Evolutionary conservation across 345 rosid species (phyloP).

Genomic region (Populus alba): DNA sequence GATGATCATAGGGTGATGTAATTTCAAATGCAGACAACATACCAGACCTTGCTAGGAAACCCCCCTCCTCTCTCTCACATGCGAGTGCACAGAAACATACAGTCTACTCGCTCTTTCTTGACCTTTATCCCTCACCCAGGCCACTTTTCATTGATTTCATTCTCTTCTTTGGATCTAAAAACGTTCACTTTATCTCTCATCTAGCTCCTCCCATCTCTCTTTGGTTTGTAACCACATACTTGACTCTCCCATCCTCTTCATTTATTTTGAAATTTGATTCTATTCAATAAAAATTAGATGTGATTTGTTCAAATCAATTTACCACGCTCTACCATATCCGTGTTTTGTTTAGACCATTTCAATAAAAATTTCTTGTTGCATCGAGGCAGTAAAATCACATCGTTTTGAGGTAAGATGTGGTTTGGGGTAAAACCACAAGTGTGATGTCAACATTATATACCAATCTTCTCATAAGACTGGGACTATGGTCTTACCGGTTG

Average conservation of each 20-base stretch:
- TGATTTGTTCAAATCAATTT: background rate
- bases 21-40: no score
- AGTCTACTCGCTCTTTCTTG: background rate
- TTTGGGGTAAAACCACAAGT: background rate
- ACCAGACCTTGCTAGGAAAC: no score
- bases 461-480: background rate
- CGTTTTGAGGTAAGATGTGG: background rate
- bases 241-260: background rate
- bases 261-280: background rate
- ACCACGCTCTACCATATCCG: background rate
- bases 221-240: background rate
- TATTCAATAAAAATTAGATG: background rate
- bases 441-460: background rate
- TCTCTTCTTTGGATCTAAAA: background rate
- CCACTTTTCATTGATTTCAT: background rate
- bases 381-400: background rate
- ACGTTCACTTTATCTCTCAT: background rate
- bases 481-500: slow-evolving; percentile 59
- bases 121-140: background rate
- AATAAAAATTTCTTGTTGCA: background rate
- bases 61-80: background rate
- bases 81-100: background rate
- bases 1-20: background rate
- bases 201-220: background rate
- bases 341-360: background rate